A percentile compares a stretch with the other conserved stretches of the same genome.
Evolutionary conservation across 1,284 basidiomycete genomes (phyloP).

Genomic region (Cryptococcus jaspeensis): DNA sequence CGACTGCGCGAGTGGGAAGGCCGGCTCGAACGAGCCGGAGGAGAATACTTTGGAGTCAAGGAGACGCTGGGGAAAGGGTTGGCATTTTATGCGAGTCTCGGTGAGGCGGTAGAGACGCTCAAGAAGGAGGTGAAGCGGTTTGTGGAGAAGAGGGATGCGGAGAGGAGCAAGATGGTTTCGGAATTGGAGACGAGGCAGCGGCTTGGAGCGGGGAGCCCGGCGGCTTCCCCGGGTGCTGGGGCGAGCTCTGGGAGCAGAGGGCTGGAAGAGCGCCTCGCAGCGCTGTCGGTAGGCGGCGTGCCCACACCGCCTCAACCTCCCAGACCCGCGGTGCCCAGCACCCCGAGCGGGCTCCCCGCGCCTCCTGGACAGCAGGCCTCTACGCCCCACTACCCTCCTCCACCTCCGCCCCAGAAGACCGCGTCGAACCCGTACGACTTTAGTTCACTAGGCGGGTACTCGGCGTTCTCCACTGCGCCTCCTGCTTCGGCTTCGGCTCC

Average conservation of each 20-base stretch:
- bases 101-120: slow-evolving; percentile 63
- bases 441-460: slow-evolving; percentile 26
- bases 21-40: slow-evolving; percentile 70
- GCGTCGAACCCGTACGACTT: slow-evolving; percentile 44
- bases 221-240: slow-evolving; percentile 15
- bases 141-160: slow-evolving; percentile 63
- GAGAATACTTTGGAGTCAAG: slow-evolving; percentile 80
- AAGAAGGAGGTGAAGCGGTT: slow-evolving; percentile 64
- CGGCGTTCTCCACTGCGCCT: slow-evolving; percentile 30
- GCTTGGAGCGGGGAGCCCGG: slow-evolving; percentile 28
- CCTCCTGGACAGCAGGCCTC: slow-evolving; percentile 21
- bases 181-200: slow-evolving; percentile 64
- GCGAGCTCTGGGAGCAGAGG: slow-evolving; percentile 15
- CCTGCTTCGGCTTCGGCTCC: slow-evolving; percentile 9
- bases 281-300: slow-evolving; percentile 31
- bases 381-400: slow-evolving; percentile 25
- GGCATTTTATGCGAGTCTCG: slow-evolving; percentile 83
- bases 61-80: slow-evolving; percentile 83
- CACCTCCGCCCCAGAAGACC: slow-evolving; percentile 27
- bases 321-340: slow-evolving; percentile 15
- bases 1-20: slow-evolving; percentile 70
- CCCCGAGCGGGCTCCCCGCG: slow-evolving; percentile 14
- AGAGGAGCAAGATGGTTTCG: slow-evolving; percentile 67
- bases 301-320: slow-evolving; percentile 25
- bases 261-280: slow-evolving; percentile 35